Base-by-base conservation (phyloP, 139 green algal genomes). In the Picochlorum sp. region DNA sequence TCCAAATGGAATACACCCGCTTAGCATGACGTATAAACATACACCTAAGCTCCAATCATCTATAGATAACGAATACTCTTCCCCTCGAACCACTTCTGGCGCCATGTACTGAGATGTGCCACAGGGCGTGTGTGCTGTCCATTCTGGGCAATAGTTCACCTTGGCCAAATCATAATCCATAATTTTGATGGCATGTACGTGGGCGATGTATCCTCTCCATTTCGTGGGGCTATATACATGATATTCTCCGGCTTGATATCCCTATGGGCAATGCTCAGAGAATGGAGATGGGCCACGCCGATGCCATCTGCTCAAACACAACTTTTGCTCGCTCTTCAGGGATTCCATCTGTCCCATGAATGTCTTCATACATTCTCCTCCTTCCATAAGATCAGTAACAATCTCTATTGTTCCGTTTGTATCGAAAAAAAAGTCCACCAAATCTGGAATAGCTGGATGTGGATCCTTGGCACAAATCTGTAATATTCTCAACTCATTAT, bases 11-110 rank as follows among this genome's bases (percentile, higher is more conserved):
- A 88, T 81, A 41, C 89, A 74, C 1, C 90, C 90, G 1, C 77
- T 86, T 23, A 96, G 78, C 45, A 96, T 77, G 41, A 95, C 92
- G 83, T 94, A 95, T 20, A 96, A 76, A 37, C 95, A 90, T 10
- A 95, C 87, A 6, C 90, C 90, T 45, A 92, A 73, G 57, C 70
- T 86, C 90, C 90, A 96, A 75, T 92, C 3, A 78, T 94, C 86
- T 15, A 81, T 77, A n/a, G 85, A 69, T 32, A 72, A 34, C n/a
- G 56, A 56, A 65, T 94, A 94, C 15, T 74, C 49, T 47, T 66
- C 34, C 0, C 73, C 56, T n/a, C 62, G 57, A 32, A 90, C 57
- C 26, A 91, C 75, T 74, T 94, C 86, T 4, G 86, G 86, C 1
- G 86, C 86, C 69, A 75, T 75, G 34, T 75, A 75, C 51, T 75